Percentiles rank a stretch among this genome's conserved stretches.
Conservation (phyloP, 2,329 filamentous ascomycete genomes). For the Fusarium anthophilum region DNA sequence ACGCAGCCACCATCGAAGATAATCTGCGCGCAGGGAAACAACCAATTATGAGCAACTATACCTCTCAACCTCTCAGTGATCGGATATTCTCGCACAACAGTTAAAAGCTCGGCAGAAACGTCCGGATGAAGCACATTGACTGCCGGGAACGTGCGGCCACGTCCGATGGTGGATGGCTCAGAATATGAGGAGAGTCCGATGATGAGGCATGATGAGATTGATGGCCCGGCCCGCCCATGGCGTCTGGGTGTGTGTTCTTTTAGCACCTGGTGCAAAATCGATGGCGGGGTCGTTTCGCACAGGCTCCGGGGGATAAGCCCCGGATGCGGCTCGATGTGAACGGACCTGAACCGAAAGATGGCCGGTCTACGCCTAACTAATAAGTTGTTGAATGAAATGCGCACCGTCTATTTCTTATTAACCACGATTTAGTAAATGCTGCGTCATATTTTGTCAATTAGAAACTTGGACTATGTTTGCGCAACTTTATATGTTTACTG, state of each 20-base stretch:
- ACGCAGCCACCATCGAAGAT: slow-evolving; percentile 36
- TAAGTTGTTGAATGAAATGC: neutral
- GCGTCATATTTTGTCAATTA: slow-evolving; percentile 3
- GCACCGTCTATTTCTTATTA: slow-evolving; percentile 3
- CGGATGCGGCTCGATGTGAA: slow-evolving; percentile 24
- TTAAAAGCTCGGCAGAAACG: slow-evolving; percentile 1
- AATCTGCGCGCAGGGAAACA: slow-evolving; percentile 16
- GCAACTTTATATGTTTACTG: neutral
- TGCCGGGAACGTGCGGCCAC: slow-evolving; percentile 33
- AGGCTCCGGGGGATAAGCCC: slow-evolving; percentile 24
- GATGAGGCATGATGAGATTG: slow-evolving; percentile 14
- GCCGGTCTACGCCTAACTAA: slow-evolving; percentile 10
- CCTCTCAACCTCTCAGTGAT: neutral
- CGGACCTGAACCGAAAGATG: slow-evolving; percentile 5
- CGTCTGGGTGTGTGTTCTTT: neutral
- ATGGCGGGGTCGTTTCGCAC: slow-evolving; percentile 29
- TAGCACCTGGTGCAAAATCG: neutral
- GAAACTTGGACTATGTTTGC: neutral
- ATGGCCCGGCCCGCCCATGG: slow-evolving; percentile 32
- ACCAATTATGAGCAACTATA: neutral
- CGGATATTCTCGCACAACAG: slow-evolving; percentile 3
- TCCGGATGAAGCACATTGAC: neutral
- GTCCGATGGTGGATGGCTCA: slow-evolving; percentile 39
- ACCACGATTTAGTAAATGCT: slow-evolving; percentile 3
- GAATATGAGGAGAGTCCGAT: slow-evolving; percentile 4